Evolutionary conservation across 768 basidiomycete species (phyloP).

Genomic region (Macrolepiota albuminosa): DNA sequence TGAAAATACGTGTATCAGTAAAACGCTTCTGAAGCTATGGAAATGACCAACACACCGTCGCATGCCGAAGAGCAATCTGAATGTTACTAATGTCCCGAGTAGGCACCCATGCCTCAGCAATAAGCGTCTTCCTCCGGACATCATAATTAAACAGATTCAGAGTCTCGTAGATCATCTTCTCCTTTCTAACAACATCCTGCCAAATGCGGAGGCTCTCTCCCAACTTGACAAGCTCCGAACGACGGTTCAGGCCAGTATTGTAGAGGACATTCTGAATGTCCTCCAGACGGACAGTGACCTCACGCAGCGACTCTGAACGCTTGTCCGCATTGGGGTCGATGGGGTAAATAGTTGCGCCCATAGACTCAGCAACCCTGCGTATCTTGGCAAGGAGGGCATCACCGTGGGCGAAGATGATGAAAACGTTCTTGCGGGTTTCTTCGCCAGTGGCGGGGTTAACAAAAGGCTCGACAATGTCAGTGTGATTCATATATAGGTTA

Average conservation of each 20-base stretch:
- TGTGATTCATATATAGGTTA: constrained; percentile 98
- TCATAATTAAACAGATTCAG: constrained; percentile 96
- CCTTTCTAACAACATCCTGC: constrained; percentile 92
- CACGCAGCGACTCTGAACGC: constrained; percentile 83
- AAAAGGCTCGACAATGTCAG: constrained; percentile 91
- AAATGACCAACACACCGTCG: constrained; percentile 53
- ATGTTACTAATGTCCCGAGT: constrained; percentile 85
- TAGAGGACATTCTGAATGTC: constrained; percentile 87
- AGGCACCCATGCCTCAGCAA: constrained; percentile 98
- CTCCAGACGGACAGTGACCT: constrained; percentile 85
- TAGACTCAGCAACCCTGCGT: constrained; percentile 97
- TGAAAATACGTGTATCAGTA: constrained; percentile 23
- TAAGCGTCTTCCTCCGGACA: constrained; percentile 85
- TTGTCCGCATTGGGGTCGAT: constrained; percentile 94
- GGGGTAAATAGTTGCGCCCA: constrained; percentile 95
- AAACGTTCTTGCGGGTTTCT: constrained; percentile 95
- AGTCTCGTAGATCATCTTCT: constrained; percentile 95
- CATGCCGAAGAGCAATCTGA: constrained; percentile 82
- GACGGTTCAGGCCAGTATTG: constrained; percentile 82
- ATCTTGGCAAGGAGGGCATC: constrained; percentile 91
- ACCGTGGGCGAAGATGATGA: constrained; percentile 99
- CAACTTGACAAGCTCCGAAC: constrained; percentile 75
- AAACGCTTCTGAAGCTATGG: not conserved
- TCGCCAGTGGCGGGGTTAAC: constrained; percentile 77
- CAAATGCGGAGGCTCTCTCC: constrained; percentile 84